Evolutionary conservation across 192 early-diverging fungal genomes (phyloP).

Genomic region (Coemansia sp.): DNA sequence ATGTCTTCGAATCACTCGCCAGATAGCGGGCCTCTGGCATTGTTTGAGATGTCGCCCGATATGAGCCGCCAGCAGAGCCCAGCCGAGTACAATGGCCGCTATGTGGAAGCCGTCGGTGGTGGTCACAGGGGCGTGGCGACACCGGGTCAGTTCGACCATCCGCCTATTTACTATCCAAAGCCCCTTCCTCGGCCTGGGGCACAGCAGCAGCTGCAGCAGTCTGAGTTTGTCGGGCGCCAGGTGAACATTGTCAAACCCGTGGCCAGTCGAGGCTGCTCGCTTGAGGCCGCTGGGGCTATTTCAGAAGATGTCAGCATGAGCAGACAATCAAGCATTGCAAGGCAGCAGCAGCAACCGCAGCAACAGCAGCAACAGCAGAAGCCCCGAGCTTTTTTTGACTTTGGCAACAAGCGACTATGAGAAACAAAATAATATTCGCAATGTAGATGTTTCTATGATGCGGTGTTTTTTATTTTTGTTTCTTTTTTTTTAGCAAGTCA

Average conservation of each 20-base stretch:
- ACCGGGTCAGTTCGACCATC: conserved; percentile 6
- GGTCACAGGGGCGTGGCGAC: neutral
- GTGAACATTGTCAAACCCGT: neutral
- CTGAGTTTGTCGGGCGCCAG: neutral
- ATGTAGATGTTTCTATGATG: neutral
- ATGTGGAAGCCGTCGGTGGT: neutral
- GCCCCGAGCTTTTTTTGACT: conserved; percentile 22
- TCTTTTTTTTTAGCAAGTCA: neutral
- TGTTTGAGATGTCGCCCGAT: conserved; percentile 13
- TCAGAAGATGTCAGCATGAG: conserved; percentile 18
- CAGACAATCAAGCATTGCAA: conserved; percentile 11
- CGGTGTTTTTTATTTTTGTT: neutral
- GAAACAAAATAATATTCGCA: neutral
- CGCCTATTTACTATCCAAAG: conserved; percentile 33
- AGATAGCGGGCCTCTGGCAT: conserved; percentile 6
- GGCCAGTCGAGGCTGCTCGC: conserved; percentile 5
- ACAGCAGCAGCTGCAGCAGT: conserved; percentile 11
- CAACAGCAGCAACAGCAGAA: neutral
- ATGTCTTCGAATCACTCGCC: neutral
- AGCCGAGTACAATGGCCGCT: neutral
- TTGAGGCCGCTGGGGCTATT: conserved; percentile 11
- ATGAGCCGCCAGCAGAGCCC: conserved; percentile 1
- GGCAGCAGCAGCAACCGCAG: conserved; percentile 1
- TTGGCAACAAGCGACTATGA: conserved; percentile 13
- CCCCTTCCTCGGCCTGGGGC: conserved; percentile 42